A percentile compares a stretch with the other conserved stretches of the same genome.
These are phyloP conservation scores for Artemisia annua DNA, from an alignment of 129 eudicot species.

Conservation along the genomic window DNA sequence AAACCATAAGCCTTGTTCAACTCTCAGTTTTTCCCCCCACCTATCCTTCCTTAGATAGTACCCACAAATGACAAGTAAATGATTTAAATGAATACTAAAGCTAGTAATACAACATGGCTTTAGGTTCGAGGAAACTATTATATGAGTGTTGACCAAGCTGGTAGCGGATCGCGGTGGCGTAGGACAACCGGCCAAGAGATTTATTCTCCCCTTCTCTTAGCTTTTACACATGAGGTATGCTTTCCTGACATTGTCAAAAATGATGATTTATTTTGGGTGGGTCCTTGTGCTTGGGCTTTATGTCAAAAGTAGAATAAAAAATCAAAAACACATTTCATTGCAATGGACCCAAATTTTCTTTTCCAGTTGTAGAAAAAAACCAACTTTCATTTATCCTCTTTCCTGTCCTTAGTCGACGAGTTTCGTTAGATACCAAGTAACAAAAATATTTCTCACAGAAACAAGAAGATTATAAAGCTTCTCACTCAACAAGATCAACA, in stretches of 20 bases:
- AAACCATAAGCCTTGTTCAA: background rate
- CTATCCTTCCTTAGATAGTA: background rate
- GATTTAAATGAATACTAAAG: background rate
- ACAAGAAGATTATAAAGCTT: slow-evolving; percentile 61
- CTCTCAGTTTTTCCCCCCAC: background rate
- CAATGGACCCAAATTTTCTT: too few relatives aligned
- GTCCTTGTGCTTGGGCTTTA: background rate
- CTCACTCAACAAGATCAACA: slow-evolving; percentile 48
- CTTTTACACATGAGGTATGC: slow-evolving; percentile 82
- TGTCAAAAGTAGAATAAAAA: too few relatives aligned
- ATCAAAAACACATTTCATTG: too few relatives aligned
- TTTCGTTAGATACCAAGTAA: slow-evolving; percentile 8
- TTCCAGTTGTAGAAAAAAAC: too few relatives aligned
- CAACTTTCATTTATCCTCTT: too few relatives aligned
- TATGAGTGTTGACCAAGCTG: slow-evolving; percentile 50
- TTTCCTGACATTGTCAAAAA: background rate
- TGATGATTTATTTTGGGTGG: background rate
- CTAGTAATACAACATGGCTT: slow-evolving; percentile 22
- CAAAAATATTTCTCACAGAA: slow-evolving; percentile 42
- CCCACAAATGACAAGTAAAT: background rate
- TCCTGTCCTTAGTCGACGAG: too few relatives aligned
- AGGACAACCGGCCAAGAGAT: slow-evolving; percentile 83
- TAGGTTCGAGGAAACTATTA: slow-evolving; percentile 84
- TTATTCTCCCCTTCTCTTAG: slow-evolving; percentile 82
- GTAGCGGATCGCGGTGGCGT: slow-evolving; percentile 87